Evolutionary conservation across 768 basidiomycete species (phyloP).

Genomic region (Sporobolomyces phaffii): DNA sequence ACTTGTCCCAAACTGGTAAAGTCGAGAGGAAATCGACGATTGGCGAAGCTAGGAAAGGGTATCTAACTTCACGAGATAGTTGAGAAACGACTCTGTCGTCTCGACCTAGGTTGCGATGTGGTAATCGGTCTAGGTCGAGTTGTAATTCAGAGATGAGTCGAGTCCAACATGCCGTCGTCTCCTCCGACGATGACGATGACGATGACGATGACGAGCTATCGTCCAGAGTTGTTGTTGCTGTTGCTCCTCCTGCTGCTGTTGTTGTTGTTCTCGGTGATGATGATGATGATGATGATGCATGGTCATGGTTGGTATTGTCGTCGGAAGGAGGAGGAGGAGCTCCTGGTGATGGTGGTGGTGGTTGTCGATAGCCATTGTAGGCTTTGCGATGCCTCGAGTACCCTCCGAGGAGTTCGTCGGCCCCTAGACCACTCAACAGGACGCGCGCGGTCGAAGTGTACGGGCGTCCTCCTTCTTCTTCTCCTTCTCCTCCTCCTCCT

Average conservation of each 20-base stretch:
- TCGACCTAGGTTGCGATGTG: slow-evolving; percentile 64
- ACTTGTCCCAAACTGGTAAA: slow-evolving; percentile 73
- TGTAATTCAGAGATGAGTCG: slow-evolving; percentile 59
- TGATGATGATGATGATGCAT: too few species aligned
- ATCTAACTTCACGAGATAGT: slow-evolving; percentile 84
- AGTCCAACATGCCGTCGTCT: background rate
- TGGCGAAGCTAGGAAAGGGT: slow-evolving; percentile 58
- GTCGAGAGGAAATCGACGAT: slow-evolving; percentile 33
- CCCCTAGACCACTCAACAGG: slow-evolving; percentile 81
- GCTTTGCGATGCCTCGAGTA: slow-evolving; percentile 82
- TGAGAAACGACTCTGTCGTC: slow-evolving; percentile 91
- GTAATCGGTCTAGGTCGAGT: slow-evolving; percentile 49
- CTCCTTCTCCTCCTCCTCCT: too few species aligned
- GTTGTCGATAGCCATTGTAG: slow-evolving; percentile 48
- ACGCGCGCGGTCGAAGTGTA: slow-evolving; percentile 54
- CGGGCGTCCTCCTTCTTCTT: background rate
- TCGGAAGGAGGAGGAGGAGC: too few species aligned
- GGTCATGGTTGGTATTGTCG: too few species aligned
- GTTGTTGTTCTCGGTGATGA: too few species aligned
- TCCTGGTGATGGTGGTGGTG: too few species aligned
- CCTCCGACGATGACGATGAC: background rate
- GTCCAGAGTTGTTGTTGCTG: too few species aligned
- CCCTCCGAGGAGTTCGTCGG: slow-evolving; percentile 91
- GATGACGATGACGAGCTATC: background rate
- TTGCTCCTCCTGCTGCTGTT: too few species aligned